Percentiles rank a stretch among this genome's conserved stretches.
Conservation (phyloP, 2,329 filamentous ascomycete genomes). For the Didymella segeticola region DNA sequence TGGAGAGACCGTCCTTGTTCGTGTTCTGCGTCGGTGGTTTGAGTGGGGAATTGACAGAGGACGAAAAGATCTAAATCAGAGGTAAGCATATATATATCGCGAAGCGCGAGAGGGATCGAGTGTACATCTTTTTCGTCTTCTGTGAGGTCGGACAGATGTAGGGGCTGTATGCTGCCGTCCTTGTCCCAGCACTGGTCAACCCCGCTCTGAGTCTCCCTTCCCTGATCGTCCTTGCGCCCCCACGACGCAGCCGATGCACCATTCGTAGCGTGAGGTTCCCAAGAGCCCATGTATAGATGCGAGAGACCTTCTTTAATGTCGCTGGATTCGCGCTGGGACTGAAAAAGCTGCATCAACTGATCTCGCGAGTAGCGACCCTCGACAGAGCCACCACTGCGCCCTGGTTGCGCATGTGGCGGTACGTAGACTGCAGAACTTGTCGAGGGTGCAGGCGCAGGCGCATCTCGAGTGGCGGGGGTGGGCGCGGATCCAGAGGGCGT, state of each 20-base stretch:
- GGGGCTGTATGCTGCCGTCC: constrained; percentile 71
- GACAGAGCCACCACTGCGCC: constrained; percentile 62
- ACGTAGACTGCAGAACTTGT: constrained; percentile 62
- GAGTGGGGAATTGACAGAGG: constrained; percentile 90
- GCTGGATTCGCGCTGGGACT: constrained; percentile 61
- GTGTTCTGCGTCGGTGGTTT: constrained; percentile 78
- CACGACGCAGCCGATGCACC: constrained; percentile 66
- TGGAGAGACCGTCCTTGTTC: constrained; percentile 67
- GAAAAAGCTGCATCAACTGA: constrained; percentile 77
- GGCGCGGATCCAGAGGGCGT: constrained; percentile 54
- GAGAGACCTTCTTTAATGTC: constrained; percentile 67
- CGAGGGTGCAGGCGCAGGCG: constrained; percentile 36
- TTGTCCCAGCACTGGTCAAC: constrained; percentile 93
- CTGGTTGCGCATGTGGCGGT: constrained; percentile 65
- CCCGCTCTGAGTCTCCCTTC: constrained; percentile 75
- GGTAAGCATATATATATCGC: constrained; percentile 2
- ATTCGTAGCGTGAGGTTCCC: constrained; percentile 78
- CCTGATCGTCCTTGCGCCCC: constrained; percentile 76
- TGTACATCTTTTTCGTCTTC: constrained; percentile 70
- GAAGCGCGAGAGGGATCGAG: constrained; percentile 25
- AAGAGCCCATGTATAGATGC: constrained; percentile 74
- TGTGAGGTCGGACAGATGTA: constrained; percentile 75
- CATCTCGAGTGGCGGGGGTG: constrained; percentile 41
- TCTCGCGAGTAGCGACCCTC: constrained; percentile 77
- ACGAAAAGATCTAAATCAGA: constrained; percentile 71